Percentiles rank a stretch among this genome's conserved stretches.
Conservation (phyloP, 352 stramenopile genomes). For the Lagenidium sp. region DNA sequence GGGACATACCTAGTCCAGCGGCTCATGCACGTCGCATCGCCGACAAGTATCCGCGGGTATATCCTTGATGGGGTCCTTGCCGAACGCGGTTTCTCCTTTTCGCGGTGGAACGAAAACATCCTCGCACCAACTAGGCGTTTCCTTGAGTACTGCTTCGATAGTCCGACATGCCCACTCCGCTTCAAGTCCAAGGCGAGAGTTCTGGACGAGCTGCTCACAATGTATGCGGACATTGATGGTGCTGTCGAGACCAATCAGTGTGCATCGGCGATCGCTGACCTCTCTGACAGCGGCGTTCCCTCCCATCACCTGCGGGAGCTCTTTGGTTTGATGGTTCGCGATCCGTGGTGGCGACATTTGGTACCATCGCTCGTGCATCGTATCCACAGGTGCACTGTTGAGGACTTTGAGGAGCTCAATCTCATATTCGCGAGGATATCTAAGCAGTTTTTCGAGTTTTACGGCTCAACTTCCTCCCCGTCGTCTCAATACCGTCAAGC, state of each 20-base stretch:
- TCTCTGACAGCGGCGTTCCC: not conserved
- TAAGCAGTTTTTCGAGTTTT: slow-evolving; percentile 1
- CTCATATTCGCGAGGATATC: slow-evolving; percentile 11
- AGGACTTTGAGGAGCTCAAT: slow-evolving; percentile 24
- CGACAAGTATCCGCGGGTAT: slow-evolving; percentile 25
- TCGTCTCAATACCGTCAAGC: too few species aligned
- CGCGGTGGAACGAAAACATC: slow-evolving; percentile 27
- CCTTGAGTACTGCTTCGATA: slow-evolving; percentile 14
- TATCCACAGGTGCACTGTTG: slow-evolving; percentile 20
- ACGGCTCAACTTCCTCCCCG: not conserved
- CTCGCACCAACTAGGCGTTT: slow-evolving; percentile 14
- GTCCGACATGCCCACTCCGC: slow-evolving; percentile 14
- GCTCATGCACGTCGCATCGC: slow-evolving; percentile 32
- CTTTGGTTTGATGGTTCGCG: slow-evolving; percentile 18
- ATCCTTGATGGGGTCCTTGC: slow-evolving; percentile 38
- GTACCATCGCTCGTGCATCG: slow-evolving; percentile 23
- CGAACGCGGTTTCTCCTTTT: slow-evolving; percentile 16
- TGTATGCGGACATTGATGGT: slow-evolving; percentile 25
- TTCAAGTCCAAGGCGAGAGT: slow-evolving; percentile 11
- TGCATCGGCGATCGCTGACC: slow-evolving; percentile 1
- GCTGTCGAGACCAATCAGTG: slow-evolving; percentile 12
- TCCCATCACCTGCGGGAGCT: slow-evolving; percentile 23
- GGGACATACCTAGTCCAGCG: slow-evolving; percentile 42
- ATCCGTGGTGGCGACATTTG: slow-evolving; percentile 14
- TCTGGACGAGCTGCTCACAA: slow-evolving; percentile 16